These are phyloP conservation scores for Tephrocybe rancida DNA, from an alignment of 768 basidiomycete genomes.

Conservation along the genomic window DNA sequence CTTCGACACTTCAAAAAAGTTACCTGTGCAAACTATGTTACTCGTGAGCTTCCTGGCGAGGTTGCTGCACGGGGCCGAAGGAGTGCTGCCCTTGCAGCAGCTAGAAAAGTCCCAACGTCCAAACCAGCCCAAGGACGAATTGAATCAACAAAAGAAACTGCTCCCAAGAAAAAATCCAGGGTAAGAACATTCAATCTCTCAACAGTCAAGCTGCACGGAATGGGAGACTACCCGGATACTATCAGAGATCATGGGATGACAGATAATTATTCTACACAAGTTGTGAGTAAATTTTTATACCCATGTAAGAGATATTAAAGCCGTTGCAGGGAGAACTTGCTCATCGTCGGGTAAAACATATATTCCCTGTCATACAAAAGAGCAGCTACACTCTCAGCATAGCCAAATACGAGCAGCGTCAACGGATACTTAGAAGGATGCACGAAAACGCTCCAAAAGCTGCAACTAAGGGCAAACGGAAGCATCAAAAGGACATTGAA, in stretches of 20 bases:
- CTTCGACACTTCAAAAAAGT: conserved; percentile 10
- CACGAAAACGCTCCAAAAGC: background rate
- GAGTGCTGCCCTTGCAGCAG: background rate
- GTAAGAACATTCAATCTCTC: conserved; percentile 23
- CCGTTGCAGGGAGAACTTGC: conserved; percentile 36
- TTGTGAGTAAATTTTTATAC: conserved; percentile 23
- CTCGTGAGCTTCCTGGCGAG: conserved; percentile 11
- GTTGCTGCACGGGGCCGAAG: conserved; percentile 1
- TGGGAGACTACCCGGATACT: conserved; percentile 30
- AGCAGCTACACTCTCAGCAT: conserved; percentile 25
- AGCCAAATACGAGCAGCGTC: conserved; percentile 12
- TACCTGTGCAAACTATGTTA: conserved; percentile 3
- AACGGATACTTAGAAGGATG: conserved; percentile 5
- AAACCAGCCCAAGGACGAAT: background rate
- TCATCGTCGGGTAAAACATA: conserved; percentile 32
- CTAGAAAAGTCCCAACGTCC: background rate
- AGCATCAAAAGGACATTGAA: background rate
- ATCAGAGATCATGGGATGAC: conserved; percentile 32
- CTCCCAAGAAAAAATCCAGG: background rate
- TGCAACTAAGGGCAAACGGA: background rate
- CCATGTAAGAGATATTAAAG: background rate
- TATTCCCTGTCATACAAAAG: conserved; percentile 30
- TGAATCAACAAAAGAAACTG: background rate
- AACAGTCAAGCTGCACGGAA: conserved; percentile 34
- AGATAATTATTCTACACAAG: conserved; percentile 38